Evolutionary conservation across 139 green algal species (phyloP).

Genomic region (Chlorella sp.): DNA sequence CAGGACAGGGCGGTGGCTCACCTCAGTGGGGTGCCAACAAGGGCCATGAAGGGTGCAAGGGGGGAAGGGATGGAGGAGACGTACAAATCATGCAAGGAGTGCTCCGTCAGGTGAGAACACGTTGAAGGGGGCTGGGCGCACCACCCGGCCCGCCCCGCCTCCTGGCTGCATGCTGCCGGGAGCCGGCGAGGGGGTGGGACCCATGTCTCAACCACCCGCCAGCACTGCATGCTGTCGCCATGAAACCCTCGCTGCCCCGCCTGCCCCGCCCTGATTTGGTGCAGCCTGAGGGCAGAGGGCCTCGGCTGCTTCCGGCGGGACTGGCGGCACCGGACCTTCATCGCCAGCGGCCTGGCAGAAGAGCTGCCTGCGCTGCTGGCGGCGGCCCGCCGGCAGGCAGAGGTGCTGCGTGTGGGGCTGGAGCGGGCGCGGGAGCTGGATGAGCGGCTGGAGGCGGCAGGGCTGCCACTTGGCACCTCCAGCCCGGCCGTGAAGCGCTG

Average conservation of each 20-base stretch:
- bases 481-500: not conserved
- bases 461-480: not conserved
- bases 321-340: constrained; percentile 16
- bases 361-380: not conserved
- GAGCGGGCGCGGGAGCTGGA: constrained; percentile 19
- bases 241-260: not conserved
- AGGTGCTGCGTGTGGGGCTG: not conserved
- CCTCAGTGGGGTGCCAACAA: not conserved
- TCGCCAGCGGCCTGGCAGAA: not conserved
- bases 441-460: constrained; percentile 8
- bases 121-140: too few species aligned
- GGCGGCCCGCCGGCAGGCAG: constrained; percentile 1
- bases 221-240: too few species aligned
- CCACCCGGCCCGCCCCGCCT: not conserved
- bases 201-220: too few species aligned
- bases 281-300: not conserved
- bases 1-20: not conserved
- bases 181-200: too few species aligned
- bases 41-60: not conserved
- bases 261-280: not conserved
- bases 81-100: too few species aligned
- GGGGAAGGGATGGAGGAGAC: not conserved
- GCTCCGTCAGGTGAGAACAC: not conserved
- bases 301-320: not conserved
- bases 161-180: not conserved